Evolutionary conservation across 2,329 filamentous ascomycete genomes (phyloP).

Genomic region (Epicoccum sorghinum): DNA sequence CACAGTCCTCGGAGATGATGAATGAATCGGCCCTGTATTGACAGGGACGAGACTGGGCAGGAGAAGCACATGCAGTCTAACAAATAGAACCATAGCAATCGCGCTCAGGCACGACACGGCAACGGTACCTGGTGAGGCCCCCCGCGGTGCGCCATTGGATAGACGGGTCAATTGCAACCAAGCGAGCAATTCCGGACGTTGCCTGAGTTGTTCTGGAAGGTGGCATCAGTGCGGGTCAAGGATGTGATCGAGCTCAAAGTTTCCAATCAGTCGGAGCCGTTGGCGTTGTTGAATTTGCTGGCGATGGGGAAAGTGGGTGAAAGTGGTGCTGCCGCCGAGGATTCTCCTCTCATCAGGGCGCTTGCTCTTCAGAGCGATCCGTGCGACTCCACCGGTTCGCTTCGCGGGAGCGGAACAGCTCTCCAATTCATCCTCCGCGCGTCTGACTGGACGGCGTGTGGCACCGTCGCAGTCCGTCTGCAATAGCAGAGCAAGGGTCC

Average conservation of each 20-base stretch:
- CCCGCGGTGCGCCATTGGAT: conserved; percentile 8
- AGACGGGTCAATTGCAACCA: neutral
- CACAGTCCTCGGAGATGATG: conserved; percentile 9
- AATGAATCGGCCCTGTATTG: conserved; percentile 2
- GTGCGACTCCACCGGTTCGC: conserved; percentile 19
- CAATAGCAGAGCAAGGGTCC: conserved; percentile 6
- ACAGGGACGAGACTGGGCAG: conserved; percentile 6
- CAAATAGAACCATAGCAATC: neutral
- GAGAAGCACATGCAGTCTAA: conserved; percentile 3
- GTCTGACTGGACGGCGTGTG: conserved; percentile 12
- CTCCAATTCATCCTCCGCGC: conserved; percentile 4
- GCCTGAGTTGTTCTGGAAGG: conserved; percentile 13
- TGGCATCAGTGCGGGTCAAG: conserved; percentile 6
- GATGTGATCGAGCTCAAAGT: neutral
- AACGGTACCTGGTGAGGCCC: conserved; percentile 10
- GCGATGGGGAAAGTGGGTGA: conserved; percentile 10
- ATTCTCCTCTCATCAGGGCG: conserved; percentile 1
- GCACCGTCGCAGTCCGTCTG: neutral
- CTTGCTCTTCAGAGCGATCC: conserved; percentile 1
- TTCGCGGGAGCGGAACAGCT: conserved; percentile 11
- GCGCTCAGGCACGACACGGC: conserved; percentile 6
- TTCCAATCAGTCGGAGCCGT: conserved; percentile 7
- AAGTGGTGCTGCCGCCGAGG: conserved; percentile 11
- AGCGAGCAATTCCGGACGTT: neutral
- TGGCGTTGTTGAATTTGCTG: conserved; percentile 12